Base-by-base conservation (phyloP, 768 basidiomycete species). In the Holtermannia corniformis region DNA sequence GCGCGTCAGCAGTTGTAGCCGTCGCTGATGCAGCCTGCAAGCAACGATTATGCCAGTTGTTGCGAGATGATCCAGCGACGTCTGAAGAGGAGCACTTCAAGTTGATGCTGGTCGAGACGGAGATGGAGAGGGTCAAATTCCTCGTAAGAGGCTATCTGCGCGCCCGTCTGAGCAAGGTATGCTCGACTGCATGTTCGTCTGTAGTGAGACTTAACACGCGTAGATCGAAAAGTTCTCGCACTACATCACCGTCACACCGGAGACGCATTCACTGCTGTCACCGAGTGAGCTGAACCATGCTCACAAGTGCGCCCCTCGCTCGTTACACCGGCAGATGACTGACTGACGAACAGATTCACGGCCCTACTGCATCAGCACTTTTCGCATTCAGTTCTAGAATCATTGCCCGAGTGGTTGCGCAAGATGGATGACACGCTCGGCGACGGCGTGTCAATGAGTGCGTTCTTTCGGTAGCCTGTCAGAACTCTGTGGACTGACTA, bases 81-180 rank as follows among this genome's bases (percentile, higher is more conserved):
- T 87, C 85, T 1, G 89, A 93, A 63, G 89, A 93, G 56, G 91
- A 96, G 58, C 90, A 96, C 63, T 86, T 91, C 55, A 78, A 88
- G 59, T 86, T 93, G 27, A 84, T 89, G 77, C 83, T 96, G 49
- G 91, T 87, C 0, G 88, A 92, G 73, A 92, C 88, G 0, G 91
- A 96, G 72, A 81, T 93, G 60, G 91, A 96, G 68, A 81, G 92
- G 41, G 87, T 89, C 62, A 92, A 90, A 72, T 96, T 90, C 65
- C 80, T 93, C 51, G 81, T 95, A 22, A 76, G 91, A 52, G 87
- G 88, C 1, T 96, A 93, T 69, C 79, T 93, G 3, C 80, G 92
- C 21, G 87, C 86, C 24, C 77, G 91, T 54, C 71, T 93, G 48
- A 82, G 79, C 76, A 96, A 96, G 80, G 91, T 86, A 56, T 42